Evolutionary conservation across 2,329 filamentous ascomycete genomes (phyloP).

Genomic region (Pyrenochaeta sp.): DNA sequence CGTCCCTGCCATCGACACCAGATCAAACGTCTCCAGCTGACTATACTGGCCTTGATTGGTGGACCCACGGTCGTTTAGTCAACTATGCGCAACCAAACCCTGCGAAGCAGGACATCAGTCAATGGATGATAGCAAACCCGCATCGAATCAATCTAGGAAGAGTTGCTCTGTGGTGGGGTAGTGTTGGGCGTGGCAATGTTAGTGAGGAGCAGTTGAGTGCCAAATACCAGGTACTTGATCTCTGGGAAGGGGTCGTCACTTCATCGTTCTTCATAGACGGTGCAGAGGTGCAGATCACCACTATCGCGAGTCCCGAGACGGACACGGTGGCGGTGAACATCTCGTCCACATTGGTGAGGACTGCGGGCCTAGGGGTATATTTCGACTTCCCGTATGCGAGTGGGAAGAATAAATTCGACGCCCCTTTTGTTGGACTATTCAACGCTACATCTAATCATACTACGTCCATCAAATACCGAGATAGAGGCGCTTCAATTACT

Average conservation of each 20-base stretch:
- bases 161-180: conserved; percentile 58
- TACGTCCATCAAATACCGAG: conserved; percentile 46
- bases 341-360: conserved; percentile 52
- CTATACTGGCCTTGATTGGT: conserved; percentile 55
- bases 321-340: conserved; percentile 58
- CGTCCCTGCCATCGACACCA: conserved; percentile 51
- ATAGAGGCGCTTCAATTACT: conserved; percentile 50
- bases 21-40: conserved; percentile 48
- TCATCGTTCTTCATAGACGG: conserved; percentile 58
- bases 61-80: conserved; percentile 55
- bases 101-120: conserved; percentile 53
- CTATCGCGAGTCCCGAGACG: conserved; percentile 56
- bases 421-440: conserved; percentile 63
- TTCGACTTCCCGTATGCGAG: conserved; percentile 63
- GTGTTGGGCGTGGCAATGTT: conserved; percentile 51
- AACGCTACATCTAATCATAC: conserved; percentile 58
- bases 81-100: conserved; percentile 57
- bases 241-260: conserved; percentile 58
- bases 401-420: conserved; percentile 61
- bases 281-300: conserved; percentile 53
- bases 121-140: conserved; percentile 65
- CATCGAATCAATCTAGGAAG: conserved; percentile 61
- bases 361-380: conserved; percentile 56
- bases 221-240: conserved; percentile 56
- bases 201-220: conserved; percentile 52